Evolutionary conservation across 192 early-diverging fungal genomes (phyloP), one percentile per base, ranked within the genome.

Genomic region (Mortierella antarctica): DNA sequence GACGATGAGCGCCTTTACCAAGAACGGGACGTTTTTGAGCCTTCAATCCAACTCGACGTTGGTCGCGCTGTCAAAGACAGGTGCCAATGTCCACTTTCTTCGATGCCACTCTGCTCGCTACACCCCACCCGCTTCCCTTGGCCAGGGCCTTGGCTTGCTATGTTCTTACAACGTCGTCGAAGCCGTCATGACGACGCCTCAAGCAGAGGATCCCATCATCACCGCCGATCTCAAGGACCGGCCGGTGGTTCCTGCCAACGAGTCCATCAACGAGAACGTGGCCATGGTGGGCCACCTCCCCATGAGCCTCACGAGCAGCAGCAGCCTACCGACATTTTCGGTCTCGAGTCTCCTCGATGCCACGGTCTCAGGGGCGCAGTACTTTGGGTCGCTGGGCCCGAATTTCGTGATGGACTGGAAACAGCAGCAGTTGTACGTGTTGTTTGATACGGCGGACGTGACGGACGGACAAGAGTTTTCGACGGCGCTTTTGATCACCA

Each of bases 351-450:
- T 49, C 31, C 17, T 59, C 20, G 31, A 18, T 9, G 14, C 46
- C 5, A 62, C 60, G 10, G 9, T 15, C 5, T 21, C 18, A 2
- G 23, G 17, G 2, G 18, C 52, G 18, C 20, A 40, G 1, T 57
- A 63, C 52, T 54, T 62, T 55, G 70, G 51, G 39, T 48, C 44
- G 2, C 41, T 62, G 5, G 61, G 69, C 1, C 42, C 47, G 9
- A 71, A 71, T 46, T 55, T 71, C 18, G 23, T 62, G 8, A 9
- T 71, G 20, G 60, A 71, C 17, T 71, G 70, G 61, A 45, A 55
- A 0, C 23, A 20, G 9, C 39, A 18, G 42, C 41, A 13, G 7
- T 39, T 63, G 15, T 57, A 71, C 10, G 52, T 62, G 47, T 21
- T 51, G 17, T 71, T 42, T 51, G 61, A 71, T 31, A 57, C 53